Conservation (phyloP, 805 yeast species). For the Geotrichum ghanense region DNA sequence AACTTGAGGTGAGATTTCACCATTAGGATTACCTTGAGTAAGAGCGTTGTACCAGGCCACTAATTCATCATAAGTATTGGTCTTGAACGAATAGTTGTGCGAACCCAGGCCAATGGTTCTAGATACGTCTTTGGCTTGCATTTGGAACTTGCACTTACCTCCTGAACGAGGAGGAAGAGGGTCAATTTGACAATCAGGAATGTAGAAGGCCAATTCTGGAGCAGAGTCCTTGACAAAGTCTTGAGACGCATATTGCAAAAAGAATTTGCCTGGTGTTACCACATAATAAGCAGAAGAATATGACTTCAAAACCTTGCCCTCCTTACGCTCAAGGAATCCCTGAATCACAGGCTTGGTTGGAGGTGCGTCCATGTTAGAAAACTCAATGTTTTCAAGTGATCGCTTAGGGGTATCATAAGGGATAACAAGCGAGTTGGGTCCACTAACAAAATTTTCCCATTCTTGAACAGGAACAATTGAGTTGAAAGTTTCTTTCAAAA, state of each 20-base stretch:
- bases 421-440: slow-evolving; percentile 28
- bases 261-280: slow-evolving; percentile 33
- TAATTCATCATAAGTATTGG: slow-evolving; percentile 35
- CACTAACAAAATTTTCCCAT: slow-evolving; percentile 32
- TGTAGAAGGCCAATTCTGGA: slow-evolving; percentile 35
- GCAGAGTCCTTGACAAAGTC: slow-evolving; percentile 31
- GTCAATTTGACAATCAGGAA: slow-evolving; percentile 37
- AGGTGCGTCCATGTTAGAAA: slow-evolving; percentile 30
- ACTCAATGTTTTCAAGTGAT: slow-evolving; percentile 26
- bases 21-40: not conserved
- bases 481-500: slow-evolving; percentile 24
- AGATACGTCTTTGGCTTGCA: slow-evolving; percentile 34
- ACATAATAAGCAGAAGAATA: slow-evolving; percentile 36
- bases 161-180: slow-evolving; percentile 22
- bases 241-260: slow-evolving; percentile 37
- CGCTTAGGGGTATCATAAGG: slow-evolving; percentile 27
- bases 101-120: slow-evolving; percentile 24
- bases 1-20: not conserved
- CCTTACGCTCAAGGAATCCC: slow-evolving; percentile 36
- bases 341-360: slow-evolving; percentile 36
- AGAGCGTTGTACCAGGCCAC: slow-evolving; percentile 35
- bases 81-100: slow-evolving; percentile 30
- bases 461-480: slow-evolving; percentile 31
- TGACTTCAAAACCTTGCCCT: slow-evolving; percentile 31
- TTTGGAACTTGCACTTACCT: slow-evolving; percentile 30